Percentiles rank a stretch among this genome's conserved stretches.
Conservation (phyloP, 2,329 filamentous ascomycete species). For the Colletotrichum eremochloae region DNA sequence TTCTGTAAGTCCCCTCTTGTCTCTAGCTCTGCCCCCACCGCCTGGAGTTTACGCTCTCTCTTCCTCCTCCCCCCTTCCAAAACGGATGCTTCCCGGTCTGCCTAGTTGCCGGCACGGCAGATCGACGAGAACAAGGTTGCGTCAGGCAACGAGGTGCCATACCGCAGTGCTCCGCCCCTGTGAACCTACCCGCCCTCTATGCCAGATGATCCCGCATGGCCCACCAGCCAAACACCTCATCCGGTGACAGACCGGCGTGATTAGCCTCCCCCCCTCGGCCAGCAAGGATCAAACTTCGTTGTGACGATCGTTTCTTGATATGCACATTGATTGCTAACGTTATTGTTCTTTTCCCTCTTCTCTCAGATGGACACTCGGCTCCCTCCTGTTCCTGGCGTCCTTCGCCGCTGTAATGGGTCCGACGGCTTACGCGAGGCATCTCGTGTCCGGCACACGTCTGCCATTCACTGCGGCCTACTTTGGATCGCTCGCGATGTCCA, state of each 20-base stretch:
- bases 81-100: conserved; percentile 8
- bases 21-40: conserved; percentile 27
- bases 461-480: conserved; percentile 97
- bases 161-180: conserved; percentile 39
- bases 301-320: neutral
- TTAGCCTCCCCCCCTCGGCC: conserved; percentile 3
- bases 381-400: conserved; percentile 87
- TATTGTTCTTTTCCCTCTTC: conserved; percentile 40
- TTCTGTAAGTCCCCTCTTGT: conserved; percentile 79
- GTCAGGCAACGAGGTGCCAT: conserved; percentile 16
- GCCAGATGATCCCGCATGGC: conserved; percentile 47
- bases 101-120: conserved; percentile 33
- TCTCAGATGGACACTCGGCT: conserved; percentile 92
- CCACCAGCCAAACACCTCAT: conserved; percentile 21
- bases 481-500: conserved; percentile 88
- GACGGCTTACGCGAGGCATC: conserved; percentile 83
- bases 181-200: conserved; percentile 55
- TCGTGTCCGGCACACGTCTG: conserved; percentile 85
- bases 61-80: neutral
- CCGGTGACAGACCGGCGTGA: conserved; percentile 37
- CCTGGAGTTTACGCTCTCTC: neutral
- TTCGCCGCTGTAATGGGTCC: conserved; percentile 97
- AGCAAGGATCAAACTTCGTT: neutral
- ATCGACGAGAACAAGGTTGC: conserved; percentile 14
- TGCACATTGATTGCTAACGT: conserved; percentile 48